Percentiles rank a stretch among this genome's conserved stretches.
Conservation (phyloP, 345 rosid species). For the Adansonia digitata region DNA sequence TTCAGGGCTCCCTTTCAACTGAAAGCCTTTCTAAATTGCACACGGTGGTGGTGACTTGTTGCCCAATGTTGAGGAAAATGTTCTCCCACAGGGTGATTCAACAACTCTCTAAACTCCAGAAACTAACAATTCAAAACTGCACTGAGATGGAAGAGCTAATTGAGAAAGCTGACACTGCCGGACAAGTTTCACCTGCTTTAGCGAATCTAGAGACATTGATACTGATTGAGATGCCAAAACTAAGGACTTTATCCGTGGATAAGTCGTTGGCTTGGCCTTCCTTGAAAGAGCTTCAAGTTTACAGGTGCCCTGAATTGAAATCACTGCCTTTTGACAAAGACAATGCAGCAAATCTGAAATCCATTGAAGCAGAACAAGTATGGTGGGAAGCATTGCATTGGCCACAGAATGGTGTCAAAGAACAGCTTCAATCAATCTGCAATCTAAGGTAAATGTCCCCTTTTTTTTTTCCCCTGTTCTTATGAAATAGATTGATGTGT, state of each 20-base stretch:
- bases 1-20: conserved; percentile 16
- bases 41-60: conserved; percentile 9
- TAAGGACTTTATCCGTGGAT: conserved; percentile 16
- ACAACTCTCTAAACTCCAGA: conserved; percentile 20
- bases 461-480: background rate
- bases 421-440: conserved; percentile 7
- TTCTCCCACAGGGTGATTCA: conserved; percentile 17
- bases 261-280: conserved; percentile 22
- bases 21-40: conserved; percentile 26
- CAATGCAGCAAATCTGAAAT: conserved; percentile 4
- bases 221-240: conserved; percentile 24
- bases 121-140: conserved; percentile 23
- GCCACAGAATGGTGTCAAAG: background rate
- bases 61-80: conserved; percentile 15
- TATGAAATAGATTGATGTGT: background rate
- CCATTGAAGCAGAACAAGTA: background rate
- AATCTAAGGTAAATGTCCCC: background rate
- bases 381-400: conserved; percentile 16
- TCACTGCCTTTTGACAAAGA: conserved; percentile 19
- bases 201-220: conserved; percentile 18
- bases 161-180: background rate
- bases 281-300: conserved; percentile 10
- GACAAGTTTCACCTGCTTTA: conserved; percentile 1
- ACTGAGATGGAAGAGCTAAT: conserved; percentile 21
- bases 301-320: conserved; percentile 14